Base-by-base conservation (phyloP, 208 protist genomes). In the Leishmania tropica region DNA sequence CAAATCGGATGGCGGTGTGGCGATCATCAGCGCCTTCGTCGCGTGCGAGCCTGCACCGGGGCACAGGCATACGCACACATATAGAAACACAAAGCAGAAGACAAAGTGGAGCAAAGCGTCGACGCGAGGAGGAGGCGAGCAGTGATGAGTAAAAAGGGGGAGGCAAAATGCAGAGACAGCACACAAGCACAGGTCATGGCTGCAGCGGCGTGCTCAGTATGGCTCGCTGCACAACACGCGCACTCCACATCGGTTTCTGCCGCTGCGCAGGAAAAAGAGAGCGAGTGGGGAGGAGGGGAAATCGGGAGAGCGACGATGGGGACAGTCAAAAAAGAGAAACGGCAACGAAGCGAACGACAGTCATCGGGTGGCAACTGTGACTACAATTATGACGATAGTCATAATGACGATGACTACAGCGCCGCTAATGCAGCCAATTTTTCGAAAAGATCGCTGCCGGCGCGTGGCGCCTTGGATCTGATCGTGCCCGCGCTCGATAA, bases 401-500 rank as follows among this genome's bases (percentile, higher is more conserved):
- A 89, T 78, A 35, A 95, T 80, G 53, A 93, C 68, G 47, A 92
- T 72, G 62, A 97, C 65, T 45, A 96, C 75, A n/a, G 87, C 78
- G 35, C 86, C 81, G 53, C 90, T 78, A 37, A 88, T 82, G 74
- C 92, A 96, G 35, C 89, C 83, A 62, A 95, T 83, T 84, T 95
- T 97, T 40, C 93, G 71, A 70, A 87, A 92, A 28, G 85, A 83
- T 45, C 85, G 87, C 76, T 96, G 94, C 11, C 85, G 81, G 42
- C 80, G 60, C 21, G 87, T 93, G 10, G 94, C 90, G 3, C 77
- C 79, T 77, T 90, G 80, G 24, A 97, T 87, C 76, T 97, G 89
- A 7, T 71, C 83, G 75, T 85, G 85, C 31, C 94, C 93, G 28
- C 87, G 84, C 77, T 92, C 84, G 24, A 96, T 89, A 51, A 93